phyloP scores from a whole-genome alignment of 345 rosid species.

The Hirschfeldia incana region DNA sequence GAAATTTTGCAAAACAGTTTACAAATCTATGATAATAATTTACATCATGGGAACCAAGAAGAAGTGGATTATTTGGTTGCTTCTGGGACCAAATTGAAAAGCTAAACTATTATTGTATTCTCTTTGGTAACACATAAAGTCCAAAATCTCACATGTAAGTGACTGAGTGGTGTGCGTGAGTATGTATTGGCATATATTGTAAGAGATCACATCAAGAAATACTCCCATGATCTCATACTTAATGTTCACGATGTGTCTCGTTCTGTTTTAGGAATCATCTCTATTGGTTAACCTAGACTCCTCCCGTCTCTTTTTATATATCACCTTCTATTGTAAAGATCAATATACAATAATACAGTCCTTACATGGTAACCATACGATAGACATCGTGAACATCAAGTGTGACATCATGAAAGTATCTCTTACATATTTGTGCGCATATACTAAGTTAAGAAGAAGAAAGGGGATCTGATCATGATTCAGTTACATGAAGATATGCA shows the following conservation, averaged over 20 bases:
- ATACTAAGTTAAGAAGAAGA: conserved; percentile 2
- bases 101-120: conserved; percentile 2
- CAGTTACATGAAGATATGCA: conserved; percentile 21
- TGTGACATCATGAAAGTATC: too few relatives aligned
- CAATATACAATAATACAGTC: too few relatives aligned
- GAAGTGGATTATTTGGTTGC: not conserved
- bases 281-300: too few relatives aligned
- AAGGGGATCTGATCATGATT: conserved; percentile 10
- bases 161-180: conserved; percentile 7
- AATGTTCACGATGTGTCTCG: too few relatives aligned
- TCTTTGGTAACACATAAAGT: conserved; percentile 33
- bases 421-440: not conserved
- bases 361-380: too few relatives aligned
- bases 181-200: not conserved
- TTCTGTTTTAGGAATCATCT: too few relatives aligned
- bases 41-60: conserved; percentile 26
- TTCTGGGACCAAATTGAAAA: conserved; percentile 27
- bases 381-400: too few relatives aligned
- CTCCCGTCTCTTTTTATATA: too few relatives aligned
- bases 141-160: conserved; percentile 13
- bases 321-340: too few relatives aligned
- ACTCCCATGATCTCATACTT: too few relatives aligned
- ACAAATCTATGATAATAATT: not conserved
- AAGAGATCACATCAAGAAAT: too few relatives aligned
- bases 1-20: conserved; percentile 7